These are phyloP conservation scores for Mercurialis annua DNA, from an alignment of 345 rosid species.

Conservation along the genomic window DNA sequence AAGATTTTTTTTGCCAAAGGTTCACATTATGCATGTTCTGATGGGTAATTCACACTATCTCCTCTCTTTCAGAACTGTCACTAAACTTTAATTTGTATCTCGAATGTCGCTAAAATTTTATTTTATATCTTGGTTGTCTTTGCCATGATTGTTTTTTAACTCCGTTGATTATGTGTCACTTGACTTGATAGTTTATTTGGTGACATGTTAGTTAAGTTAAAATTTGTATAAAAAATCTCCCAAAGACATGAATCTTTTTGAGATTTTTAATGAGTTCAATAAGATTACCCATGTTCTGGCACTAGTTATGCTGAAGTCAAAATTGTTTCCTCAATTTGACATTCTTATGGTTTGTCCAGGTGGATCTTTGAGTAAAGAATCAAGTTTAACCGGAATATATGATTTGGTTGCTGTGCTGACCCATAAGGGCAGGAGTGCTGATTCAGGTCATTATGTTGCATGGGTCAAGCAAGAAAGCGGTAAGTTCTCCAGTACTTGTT, in stretches of 20 bases:
- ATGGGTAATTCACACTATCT: too few species aligned
- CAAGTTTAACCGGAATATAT: constrained; percentile 74
- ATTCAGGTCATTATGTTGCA: constrained; percentile 93
- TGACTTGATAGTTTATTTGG: too few species aligned
- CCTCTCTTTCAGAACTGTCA: too few species aligned
- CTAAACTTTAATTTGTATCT: too few species aligned
- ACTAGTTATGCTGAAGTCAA: not conserved
- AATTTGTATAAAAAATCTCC: too few species aligned
- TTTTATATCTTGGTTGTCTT: too few species aligned
- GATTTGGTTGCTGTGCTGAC: constrained; percentile 90
- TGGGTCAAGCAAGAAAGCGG: constrained; percentile 99
- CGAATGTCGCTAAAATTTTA: too few species aligned
- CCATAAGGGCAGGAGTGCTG: constrained; percentile 97
- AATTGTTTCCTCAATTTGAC: not conserved
- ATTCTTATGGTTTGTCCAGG: constrained; percentile 28
- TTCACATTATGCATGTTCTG: not conserved
- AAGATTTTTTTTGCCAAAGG: not conserved
- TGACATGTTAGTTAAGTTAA: too few species aligned
- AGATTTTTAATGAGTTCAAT: too few species aligned
- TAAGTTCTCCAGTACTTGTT: constrained; percentile 29
- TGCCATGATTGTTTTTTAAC: too few species aligned
- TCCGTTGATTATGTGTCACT: too few species aligned
- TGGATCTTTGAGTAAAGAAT: constrained; percentile 44
- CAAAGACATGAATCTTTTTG: too few species aligned
- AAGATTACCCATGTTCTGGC: not conserved